Evolutionary conservation across 2,329 filamentous ascomycete genomes (phyloP), one percentile per base, ranked within the genome.

Genomic region (Zopfia rhizophila): DNA sequence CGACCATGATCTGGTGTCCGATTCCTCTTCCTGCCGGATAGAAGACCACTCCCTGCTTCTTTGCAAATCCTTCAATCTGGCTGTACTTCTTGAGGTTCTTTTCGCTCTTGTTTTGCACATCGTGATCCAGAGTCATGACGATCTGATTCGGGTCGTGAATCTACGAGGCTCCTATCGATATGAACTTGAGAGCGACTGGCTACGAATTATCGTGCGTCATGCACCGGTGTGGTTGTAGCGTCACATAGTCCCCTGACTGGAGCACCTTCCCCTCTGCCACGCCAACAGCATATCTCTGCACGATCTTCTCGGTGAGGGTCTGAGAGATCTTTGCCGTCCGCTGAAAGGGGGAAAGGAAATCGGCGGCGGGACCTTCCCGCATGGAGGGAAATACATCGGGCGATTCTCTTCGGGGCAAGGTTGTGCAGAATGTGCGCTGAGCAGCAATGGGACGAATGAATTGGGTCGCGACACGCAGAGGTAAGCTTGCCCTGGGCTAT

Each of bases 261-360:
- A 96, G 89, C 45, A 81, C 77, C 75, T 96, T 96, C 48, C 85
- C 90, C 8, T 83, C 71, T 1, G 89, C 74, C 1, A 96, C 81
- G 7, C 86, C 90, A n/a, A 91, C 80, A 0, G 90, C 82, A 71
- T 96, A 87, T 12, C 81, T 75, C 70, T 97, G 92, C 0, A 96
- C 87, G 48, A 97, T 96, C 78, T 96, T 96, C 71, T 97, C 92
- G 3, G 90, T 94, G 38, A 96, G 74, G 3, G 90, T 97, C 73
- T 96, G 91, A 0, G 89, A 82, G 2, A 73, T 72, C 13, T 63
- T 60, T 17, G 71, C 67, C 19, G 76, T 60, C 25, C 64, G 68
- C 33, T 69, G 82, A 23, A 90, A 86, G 28, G 88, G 85, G 55
- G 95, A 84, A 52, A 96, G 82, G 48, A 91, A 86, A 60, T 89